A percentile compares a stretch with the other conserved stretches of the same genome.
phyloP scores from a whole-genome alignment of 148 eudicot genomes.

The Amaranthus cruentus region DNA sequence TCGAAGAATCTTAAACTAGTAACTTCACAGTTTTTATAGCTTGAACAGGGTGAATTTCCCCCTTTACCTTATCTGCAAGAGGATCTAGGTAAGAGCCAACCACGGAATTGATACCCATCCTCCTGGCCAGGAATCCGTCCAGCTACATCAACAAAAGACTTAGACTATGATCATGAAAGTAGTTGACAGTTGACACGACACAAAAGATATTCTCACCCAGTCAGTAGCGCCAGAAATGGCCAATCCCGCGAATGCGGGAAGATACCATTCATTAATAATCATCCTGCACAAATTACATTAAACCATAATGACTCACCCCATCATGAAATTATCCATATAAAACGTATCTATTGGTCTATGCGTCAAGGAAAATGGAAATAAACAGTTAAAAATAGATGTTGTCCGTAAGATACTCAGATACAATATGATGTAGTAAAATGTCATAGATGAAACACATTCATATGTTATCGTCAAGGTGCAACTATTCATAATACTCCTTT shows the following conservation, averaged over 20 bases:
- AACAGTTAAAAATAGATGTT: background rate
- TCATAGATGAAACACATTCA: too few relatives aligned
- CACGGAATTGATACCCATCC: slow-evolving; percentile 85
- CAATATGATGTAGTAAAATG: background rate
- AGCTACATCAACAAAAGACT: slow-evolving; percentile 48
- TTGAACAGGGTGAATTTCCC: background rate
- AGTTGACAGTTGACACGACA: slow-evolving; percentile 3
- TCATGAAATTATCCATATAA: background rate
- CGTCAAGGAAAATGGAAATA: background rate
- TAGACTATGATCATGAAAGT: slow-evolving; percentile 2
- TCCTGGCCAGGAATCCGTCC: slow-evolving; percentile 93
- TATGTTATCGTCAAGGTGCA: too few relatives aligned
- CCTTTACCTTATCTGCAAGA: slow-evolving; percentile 92
- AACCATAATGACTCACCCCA: background rate
- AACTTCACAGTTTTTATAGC: background rate
- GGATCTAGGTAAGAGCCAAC: slow-evolving; percentile 99
- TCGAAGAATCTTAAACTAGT: background rate
- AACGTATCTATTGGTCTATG: background rate
- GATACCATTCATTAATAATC: slow-evolving; percentile 90
- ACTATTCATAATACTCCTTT: too few relatives aligned
- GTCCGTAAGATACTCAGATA: background rate
- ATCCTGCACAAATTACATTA: slow-evolving; percentile 57
- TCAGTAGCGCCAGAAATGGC: slow-evolving; percentile 90
- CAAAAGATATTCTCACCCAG: slow-evolving; percentile 56
- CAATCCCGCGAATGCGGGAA: slow-evolving; percentile 81